Evolutionary conservation across 306 rosid species (phyloP), one percentile per base, ranked within the genome.

Genomic region (Vigna hirtella): DNA sequence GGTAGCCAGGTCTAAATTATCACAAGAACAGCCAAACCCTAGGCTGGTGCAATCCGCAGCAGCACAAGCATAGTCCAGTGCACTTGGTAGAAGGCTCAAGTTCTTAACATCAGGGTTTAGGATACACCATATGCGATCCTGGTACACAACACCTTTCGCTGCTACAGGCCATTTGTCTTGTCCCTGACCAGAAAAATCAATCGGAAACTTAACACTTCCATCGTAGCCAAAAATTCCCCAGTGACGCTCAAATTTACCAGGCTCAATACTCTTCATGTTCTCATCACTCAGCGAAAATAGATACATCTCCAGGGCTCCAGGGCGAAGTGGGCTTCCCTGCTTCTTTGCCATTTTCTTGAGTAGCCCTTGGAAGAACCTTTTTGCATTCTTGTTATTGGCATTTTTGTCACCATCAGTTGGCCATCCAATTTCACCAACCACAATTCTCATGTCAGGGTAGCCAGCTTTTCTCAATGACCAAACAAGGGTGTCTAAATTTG

Each of bases 371-470:
- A 89, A 95, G 79, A 95, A 95, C 34, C 71, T 88, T 56, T 87
- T 65, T 1, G 96, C 98, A 10, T 69, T 3, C 0, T 55, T 26
- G 15, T 10, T 0, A 17, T 70, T 89, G 14, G 87, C 97, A 8
- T 79, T 59, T 30, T 12, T 73, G 81, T 85, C 36, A 0, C 91
- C 96, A 9, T 95, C 97, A 0, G 98, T 91, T 0, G 98, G 98
- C 98, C 98, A 95, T 2, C 98, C 98, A 8, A 91, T 81, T 85
- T 92, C 98, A 8, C 98, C 98, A 9, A 95, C 86, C 0, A 87
- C 1, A 63, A 95, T 86, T 42, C 43, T 73, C 69, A 91, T 0
- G 62, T 85, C 52, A 0, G 68, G 42, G 38, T 76, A 62, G 0
- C 97, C 95, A 0, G 66, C 63, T 9, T 85, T 87, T 63, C 50